Base-by-base conservation (phyloP, 305 asterid species). In the Euphrasia arctica region DNA sequence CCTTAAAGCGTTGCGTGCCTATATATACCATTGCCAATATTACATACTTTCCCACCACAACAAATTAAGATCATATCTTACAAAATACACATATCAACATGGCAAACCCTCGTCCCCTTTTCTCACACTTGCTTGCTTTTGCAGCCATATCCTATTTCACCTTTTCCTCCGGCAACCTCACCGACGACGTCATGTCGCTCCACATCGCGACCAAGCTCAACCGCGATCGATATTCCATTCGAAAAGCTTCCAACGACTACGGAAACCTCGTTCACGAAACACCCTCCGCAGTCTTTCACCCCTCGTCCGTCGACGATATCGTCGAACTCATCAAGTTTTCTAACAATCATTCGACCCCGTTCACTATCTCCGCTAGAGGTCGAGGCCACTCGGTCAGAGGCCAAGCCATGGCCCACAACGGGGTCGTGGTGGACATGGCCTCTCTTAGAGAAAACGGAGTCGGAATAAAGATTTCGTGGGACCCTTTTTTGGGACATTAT, bases 401-500 rank as follows among this genome's bases (percentile, higher is more conserved):
- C 9, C 42, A 36, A 9, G 42, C 42, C 42, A 36, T 36, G 42
- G 42, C 42, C 6, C 49, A 13, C 4, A 13, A 11, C 49, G 49
- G 49, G 3, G 49, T 9, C 4, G 49, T 43, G 49, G 49, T 43
- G 49, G 49, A 43, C 13, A 43, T 43, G 49, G 13, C 49, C 49
- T 43, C 49, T 11, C 49, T 43, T 9, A 3, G 48, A 2, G n/a
- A 10, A 9, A 9, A 39, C 45, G 7, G 47, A 7, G 47, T 7
- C 11, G 49, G 49, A 11, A 43, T 10, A 9, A 43, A 13, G 25
- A 2, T 49, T 49, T 14, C 77, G 1, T 67, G 91, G 87, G 39
- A 55, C 41, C 73, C 82, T 0, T 18, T 60, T 0, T 6, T 76
- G 60, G 87, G 88, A 65, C 68, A 69, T 28, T 86, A 79, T 51